These are phyloP conservation scores for Botryotinia narcissicola DNA, from an alignment of 2,329 filamentous ascomycete species.

Conservation along the genomic window DNA sequence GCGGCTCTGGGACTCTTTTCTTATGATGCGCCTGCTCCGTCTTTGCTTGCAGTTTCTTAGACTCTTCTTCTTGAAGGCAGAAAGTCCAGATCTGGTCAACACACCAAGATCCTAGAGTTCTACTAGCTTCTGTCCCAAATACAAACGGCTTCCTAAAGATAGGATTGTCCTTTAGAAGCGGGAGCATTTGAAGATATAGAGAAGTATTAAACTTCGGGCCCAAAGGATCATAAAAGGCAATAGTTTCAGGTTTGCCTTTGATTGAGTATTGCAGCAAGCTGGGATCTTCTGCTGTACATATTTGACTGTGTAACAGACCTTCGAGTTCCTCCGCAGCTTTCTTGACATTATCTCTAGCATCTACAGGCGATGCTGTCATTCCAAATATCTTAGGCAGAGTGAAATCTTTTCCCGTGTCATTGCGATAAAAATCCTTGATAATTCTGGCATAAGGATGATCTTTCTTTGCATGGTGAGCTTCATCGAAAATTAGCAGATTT, in stretches of 20 bases:
- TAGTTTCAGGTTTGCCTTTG: conserved; percentile 57
- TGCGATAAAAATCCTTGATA: conserved; percentile 79
- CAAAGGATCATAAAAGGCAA: conserved; percentile 53
- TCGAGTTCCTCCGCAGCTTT: conserved; percentile 74
- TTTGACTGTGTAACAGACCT: conserved; percentile 72
- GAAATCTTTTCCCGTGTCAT: conserved; percentile 42
- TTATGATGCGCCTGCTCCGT: conserved; percentile 45
- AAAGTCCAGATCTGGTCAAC: conserved; percentile 79
- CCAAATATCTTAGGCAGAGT: conserved; percentile 78
- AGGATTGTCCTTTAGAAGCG: conserved; percentile 47
- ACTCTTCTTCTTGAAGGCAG: conserved; percentile 61
- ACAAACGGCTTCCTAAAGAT: conserved; percentile 42
- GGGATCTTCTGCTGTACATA: conserved; percentile 70
- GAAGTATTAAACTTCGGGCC: conserved; percentile 57
- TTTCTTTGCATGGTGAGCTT: conserved; percentile 95
- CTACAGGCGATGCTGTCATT: conserved; percentile 95
- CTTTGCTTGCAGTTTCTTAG: conserved; percentile 58
- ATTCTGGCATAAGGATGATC: conserved; percentile 88
- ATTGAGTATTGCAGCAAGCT: conserved; percentile 57
- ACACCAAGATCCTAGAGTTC: conserved; percentile 77
- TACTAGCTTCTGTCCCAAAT: conserved; percentile 58
- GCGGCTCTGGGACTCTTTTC: conserved; percentile 31
- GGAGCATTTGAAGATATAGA: conserved; percentile 58
- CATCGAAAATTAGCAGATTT: conserved; percentile 90
- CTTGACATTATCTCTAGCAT: conserved; percentile 71